phyloP scores from a whole-genome alignment of 2,329 filamentous ascomycete genomes.

The Penicillium sp. region DNA sequence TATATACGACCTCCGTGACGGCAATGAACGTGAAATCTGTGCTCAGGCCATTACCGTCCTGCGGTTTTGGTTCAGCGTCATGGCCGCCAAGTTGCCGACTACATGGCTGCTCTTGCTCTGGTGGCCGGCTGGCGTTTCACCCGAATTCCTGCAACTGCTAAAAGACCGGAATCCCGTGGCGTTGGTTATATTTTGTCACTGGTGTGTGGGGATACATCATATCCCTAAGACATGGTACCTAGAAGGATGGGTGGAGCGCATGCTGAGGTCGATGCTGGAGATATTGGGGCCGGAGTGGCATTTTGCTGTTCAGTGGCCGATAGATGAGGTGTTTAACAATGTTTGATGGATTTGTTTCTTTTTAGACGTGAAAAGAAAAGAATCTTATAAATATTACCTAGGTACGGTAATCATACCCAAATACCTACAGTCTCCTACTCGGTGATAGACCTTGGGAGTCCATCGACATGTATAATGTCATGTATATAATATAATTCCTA shows the following conservation, averaged over 20 bases:
- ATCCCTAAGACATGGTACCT: constrained; percentile 8
- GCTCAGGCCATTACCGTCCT: constrained; percentile 13
- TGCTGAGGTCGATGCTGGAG: constrained; percentile 11
- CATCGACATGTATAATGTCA: too few relatives aligned
- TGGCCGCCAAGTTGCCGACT: constrained; percentile 12
- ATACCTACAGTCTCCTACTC: too few relatives aligned
- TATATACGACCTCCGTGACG: not conserved
- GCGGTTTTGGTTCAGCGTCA: constrained; percentile 13
- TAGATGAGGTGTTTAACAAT: constrained; percentile 5
- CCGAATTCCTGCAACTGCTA: constrained; percentile 9
- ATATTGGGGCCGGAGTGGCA: constrained; percentile 11
- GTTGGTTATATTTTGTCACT: constrained; percentile 12
- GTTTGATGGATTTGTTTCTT: not conserved
- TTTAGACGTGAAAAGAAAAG: not conserved
- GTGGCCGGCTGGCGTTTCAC: constrained; percentile 12
- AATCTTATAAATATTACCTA: too few relatives aligned
- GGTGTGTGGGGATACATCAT: constrained; percentile 13
- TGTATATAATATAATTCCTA: too few relatives aligned
- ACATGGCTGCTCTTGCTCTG: constrained; percentile 14
- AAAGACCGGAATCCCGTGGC: constrained; percentile 11
- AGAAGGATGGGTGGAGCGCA: constrained; percentile 12
- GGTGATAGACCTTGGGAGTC: too few relatives aligned
- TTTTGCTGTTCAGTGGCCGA: constrained; percentile 11
- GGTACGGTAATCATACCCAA: too few relatives aligned
- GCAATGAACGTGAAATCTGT: constrained; percentile 8